These are phyloP conservation scores for Turritis glabra DNA, from an alignment of 345 rosid genomes.

Conservation along the genomic window DNA sequence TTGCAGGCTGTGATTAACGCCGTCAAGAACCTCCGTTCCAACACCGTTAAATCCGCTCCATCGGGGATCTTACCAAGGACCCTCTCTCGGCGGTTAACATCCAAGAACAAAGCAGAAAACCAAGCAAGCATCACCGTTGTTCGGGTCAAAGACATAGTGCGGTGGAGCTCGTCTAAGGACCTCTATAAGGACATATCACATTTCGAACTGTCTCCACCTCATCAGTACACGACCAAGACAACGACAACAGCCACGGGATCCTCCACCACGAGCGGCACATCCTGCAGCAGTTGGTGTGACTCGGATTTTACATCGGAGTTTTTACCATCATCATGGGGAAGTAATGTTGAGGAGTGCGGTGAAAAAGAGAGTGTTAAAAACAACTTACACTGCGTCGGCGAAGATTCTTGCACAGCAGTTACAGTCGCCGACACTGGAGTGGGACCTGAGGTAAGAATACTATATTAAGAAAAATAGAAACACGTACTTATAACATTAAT, in stretches of 20 bases:
- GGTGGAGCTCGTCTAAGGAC: constrained; percentile 86
- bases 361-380: constrained; percentile 27
- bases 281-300: constrained; percentile 84
- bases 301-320: constrained; percentile 70
- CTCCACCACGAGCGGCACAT: constrained; percentile 36
- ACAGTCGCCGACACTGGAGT: constrained; percentile 29
- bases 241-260: constrained; percentile 47
- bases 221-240: constrained; percentile 40
- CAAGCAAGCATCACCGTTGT: constrained; percentile 30
- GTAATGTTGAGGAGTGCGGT: constrained; percentile 35
- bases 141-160: constrained; percentile 72
- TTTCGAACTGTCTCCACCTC: constrained; percentile 27
- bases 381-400: constrained; percentile 56
- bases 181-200: constrained; percentile 46
- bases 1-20: constrained; percentile 55
- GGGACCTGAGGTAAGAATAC: constrained; percentile 60
- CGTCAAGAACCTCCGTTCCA: constrained; percentile 48
- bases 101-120: constrained; percentile 24
- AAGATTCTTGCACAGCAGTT: constrained; percentile 43
- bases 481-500: constrained; percentile 14
- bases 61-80: constrained; percentile 49
- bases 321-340: constrained; percentile 53
- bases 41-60: constrained; percentile 44
- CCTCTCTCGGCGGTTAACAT: constrained; percentile 49
- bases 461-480: constrained; percentile 22